A percentile compares a stretch with the other conserved stretches of the same genome.
These are phyloP conservation scores for Botrytis porri DNA, from an alignment of 2,329 filamentous ascomycete species.

Conservation along the genomic window DNA sequence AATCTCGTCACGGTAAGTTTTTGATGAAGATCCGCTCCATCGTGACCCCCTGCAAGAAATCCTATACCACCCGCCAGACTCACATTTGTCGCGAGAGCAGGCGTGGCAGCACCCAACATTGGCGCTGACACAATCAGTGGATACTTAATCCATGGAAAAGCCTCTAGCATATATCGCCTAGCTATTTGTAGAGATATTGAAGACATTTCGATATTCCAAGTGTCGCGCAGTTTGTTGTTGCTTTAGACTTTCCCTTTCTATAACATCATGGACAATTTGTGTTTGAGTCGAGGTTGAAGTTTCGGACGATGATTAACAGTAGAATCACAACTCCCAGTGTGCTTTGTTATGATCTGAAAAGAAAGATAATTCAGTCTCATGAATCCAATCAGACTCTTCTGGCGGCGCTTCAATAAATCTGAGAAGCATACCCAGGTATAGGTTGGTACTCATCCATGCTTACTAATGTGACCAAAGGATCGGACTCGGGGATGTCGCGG, in stretches of 20 bases:
- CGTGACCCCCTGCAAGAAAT: slow-evolving; percentile 44
- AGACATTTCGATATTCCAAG: neutral
- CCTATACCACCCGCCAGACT: slow-evolving; percentile 53
- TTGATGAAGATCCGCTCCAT: slow-evolving; percentile 27
- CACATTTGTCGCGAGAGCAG: slow-evolving; percentile 58
- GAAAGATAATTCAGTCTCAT: neutral
- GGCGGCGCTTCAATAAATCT: neutral
- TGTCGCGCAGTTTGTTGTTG: neutral
- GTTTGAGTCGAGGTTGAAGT: neutral
- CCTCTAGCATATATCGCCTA: neutral
- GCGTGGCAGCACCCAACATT: slow-evolving; percentile 62
- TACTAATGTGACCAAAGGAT: neutral
- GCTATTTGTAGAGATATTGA: neutral
- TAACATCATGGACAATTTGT: neutral
- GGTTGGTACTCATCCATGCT: neutral
- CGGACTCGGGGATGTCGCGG: neutral
- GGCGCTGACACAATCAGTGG: slow-evolving; percentile 58
- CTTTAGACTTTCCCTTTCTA: neutral
- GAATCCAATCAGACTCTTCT: no score
- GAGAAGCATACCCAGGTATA: neutral
- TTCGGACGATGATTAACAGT: neutral
- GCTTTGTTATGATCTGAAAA: neutral
- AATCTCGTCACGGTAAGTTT: neutral
- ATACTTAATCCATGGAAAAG: slow-evolving; percentile 15
- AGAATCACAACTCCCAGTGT: neutral